phyloP scores from a whole-genome alignment of 345 rosid species.

The Gossypium sturtianum region DNA sequence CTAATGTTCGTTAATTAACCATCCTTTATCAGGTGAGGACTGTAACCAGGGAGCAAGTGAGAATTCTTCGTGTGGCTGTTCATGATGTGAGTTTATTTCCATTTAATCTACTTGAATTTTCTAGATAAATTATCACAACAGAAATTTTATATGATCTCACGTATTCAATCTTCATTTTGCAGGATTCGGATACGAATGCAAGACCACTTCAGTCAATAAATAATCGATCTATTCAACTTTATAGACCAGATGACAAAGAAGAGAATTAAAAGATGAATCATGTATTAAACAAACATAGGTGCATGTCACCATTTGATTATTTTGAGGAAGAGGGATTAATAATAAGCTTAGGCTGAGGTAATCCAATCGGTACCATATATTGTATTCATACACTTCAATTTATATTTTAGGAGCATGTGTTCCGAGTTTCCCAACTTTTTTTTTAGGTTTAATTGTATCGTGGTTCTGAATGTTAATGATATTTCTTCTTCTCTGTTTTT shows the following conservation, averaged over 20 bases:
- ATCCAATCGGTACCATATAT: neutral
- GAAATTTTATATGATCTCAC: neutral
- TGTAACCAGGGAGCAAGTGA: constrained; percentile 51
- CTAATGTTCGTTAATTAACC: neutral
- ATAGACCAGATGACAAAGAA: constrained; percentile 25
- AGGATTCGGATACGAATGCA: constrained; percentile 60
- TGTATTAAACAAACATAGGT: neutral
- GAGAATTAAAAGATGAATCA: neutral
- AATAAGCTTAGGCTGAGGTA: no score
- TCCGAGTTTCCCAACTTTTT: no score
- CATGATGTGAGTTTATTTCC: constrained; percentile 55
- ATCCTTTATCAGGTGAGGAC: constrained; percentile 40
- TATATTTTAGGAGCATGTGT: neutral
- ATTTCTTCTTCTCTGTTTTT: no score
- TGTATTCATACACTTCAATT: no score
- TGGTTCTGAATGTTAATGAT: no score
- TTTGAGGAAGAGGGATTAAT: neutral
- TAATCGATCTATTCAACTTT: constrained; percentile 38
- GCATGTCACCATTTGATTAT: neutral
- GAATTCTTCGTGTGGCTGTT: constrained; percentile 63
- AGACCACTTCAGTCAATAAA: constrained; percentile 55
- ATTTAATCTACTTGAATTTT: neutral
- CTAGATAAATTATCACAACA: neutral
- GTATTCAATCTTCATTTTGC: constrained; percentile 12
- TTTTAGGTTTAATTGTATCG: neutral